These are phyloP conservation scores for Russula virescens DNA, from an alignment of 768 basidiomycete genomes.

Conservation along the genomic window DNA sequence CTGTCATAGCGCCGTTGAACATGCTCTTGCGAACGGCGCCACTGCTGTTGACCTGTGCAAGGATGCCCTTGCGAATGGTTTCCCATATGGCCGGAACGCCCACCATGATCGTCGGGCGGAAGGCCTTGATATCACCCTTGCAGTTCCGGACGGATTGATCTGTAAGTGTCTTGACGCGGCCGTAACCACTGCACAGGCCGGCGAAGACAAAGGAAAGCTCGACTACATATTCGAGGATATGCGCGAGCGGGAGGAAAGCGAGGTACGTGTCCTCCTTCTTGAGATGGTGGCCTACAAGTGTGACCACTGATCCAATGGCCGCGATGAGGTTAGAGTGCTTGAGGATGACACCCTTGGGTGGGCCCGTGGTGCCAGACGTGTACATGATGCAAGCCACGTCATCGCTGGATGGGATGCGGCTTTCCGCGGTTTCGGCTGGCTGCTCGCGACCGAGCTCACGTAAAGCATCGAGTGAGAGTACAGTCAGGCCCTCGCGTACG, in stretches of 20 bases:
- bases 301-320: conserved; percentile 75
- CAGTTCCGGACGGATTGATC: conserved; percentile 88
- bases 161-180: conserved; percentile 92
- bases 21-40: conserved; percentile 64
- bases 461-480: conserved; percentile 65
- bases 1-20: conserved; percentile 71
- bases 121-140: conserved; percentile 79
- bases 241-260: conserved; percentile 90
- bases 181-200: conserved; percentile 83
- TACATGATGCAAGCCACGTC: conserved; percentile 72
- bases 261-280: conserved; percentile 61
- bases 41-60: conserved; percentile 67
- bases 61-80: conserved; percentile 91
- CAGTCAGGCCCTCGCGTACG: conserved; percentile 51
- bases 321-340: conserved; percentile 84
- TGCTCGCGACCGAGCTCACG: conserved; percentile 57
- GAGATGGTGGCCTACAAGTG: conserved; percentile 63
- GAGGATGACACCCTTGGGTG: conserved; percentile 92
- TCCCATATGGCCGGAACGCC: conserved; percentile 98
- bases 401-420: conserved; percentile 43
- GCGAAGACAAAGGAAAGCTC: conserved; percentile 71
- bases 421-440: conserved; percentile 45
- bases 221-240: conserved; percentile 94
- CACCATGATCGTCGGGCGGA: conserved; percentile 85
- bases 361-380: conserved; percentile 86